Evolutionary conservation across 2,329 filamentous ascomycete genomes (phyloP), one percentile per base, ranked within the genome.

Genomic region (Clarireedia sp.): DNA sequence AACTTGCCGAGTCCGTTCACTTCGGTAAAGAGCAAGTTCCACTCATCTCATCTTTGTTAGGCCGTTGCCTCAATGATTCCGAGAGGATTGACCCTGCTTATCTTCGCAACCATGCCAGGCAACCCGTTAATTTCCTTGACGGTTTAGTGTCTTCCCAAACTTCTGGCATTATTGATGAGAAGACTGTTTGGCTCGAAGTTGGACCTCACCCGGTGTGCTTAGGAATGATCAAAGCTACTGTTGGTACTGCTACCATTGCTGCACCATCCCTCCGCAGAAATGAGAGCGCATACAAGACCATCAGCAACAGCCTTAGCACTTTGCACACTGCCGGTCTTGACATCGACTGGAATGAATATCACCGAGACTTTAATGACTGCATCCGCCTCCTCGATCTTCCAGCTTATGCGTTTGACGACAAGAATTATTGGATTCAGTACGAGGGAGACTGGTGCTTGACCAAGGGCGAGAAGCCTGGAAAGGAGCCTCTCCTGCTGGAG

Each of bases 171-270:
- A 80, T 87, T 47, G 78, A 84, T 57, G 80, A 83, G 14, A 81
- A 84, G 70, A 86, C 84, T 2, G 76, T 83, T 29, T 89, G 82
- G 80, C 73, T 90, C 55, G 87, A 90, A 68, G 72, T 90, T 60
- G 87, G 87, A n/a, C 85, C 86, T 38, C 83, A 89, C 64, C 85
- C 86, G 0, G 79, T 89, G 14, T 86, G 81, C 69, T 77, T 78
- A 45, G 79, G 79, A 57, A 83, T 90, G 77, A 78, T 89, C 60
- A 86, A 85, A 72, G 78, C 80, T 16, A 83, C 72, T 77, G 77
- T 86, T 19, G 58, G 52, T 12, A 45, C 51, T 33, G 44, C 75
- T 9, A 79, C 77, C 23, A 73, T 78, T 37, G 78, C 81, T 14
- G 75, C 80, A 12, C 77, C 83, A 4, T 83, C 83, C 2, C 73